These are phyloP conservation scores for Fusarium acutatum DNA, from an alignment of 2,329 filamentous ascomycete genomes.

Conservation along the genomic window DNA sequence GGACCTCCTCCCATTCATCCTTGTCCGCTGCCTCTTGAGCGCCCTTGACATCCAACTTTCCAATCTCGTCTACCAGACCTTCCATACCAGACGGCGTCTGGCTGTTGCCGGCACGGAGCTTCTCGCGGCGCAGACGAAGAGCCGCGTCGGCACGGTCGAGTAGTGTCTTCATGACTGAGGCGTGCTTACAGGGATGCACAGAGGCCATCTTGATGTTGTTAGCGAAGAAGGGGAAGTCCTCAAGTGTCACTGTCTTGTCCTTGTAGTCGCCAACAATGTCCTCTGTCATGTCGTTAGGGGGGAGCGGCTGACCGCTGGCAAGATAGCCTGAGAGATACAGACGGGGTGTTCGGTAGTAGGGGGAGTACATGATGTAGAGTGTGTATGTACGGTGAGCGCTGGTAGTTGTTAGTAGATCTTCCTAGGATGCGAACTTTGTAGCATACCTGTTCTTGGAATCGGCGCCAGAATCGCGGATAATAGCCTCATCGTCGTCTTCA, in stretches of 20 bases:
- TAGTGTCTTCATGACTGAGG: conserved; percentile 96
- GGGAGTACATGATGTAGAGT: conserved; percentile 97
- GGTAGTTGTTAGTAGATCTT: not conserved
- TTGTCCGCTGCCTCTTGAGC: conserved; percentile 61
- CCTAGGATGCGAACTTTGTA: not conserved
- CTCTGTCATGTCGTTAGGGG: conserved; percentile 91
- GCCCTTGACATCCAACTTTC: conserved; percentile 66
- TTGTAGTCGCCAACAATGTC: conserved; percentile 97
- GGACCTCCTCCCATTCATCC: conserved; percentile 73
- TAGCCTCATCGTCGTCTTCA: conserved; percentile 95
- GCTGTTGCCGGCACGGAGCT: conserved; percentile 64
- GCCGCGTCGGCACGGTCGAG: conserved; percentile 95
- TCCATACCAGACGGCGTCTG: conserved; percentile 69
- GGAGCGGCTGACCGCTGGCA: conserved; percentile 79
- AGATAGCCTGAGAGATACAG: conserved; percentile 94
- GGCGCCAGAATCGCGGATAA: conserved; percentile 78
- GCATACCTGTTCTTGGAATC: conserved; percentile 58
- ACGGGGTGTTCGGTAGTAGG: conserved; percentile 95
- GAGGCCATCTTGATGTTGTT: conserved; percentile 94
- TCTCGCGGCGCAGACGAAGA: conserved; percentile 86
- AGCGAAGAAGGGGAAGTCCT: conserved; percentile 96
- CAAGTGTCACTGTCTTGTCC: conserved; percentile 97
- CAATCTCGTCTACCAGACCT: conserved; percentile 84
- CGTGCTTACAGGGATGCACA: conserved; percentile 97
- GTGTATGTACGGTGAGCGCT: conserved; percentile 93